These are phyloP conservation scores for Stephania japonica DNA, from an alignment of 164 flowering plant species.

Conservation along the genomic window DNA sequence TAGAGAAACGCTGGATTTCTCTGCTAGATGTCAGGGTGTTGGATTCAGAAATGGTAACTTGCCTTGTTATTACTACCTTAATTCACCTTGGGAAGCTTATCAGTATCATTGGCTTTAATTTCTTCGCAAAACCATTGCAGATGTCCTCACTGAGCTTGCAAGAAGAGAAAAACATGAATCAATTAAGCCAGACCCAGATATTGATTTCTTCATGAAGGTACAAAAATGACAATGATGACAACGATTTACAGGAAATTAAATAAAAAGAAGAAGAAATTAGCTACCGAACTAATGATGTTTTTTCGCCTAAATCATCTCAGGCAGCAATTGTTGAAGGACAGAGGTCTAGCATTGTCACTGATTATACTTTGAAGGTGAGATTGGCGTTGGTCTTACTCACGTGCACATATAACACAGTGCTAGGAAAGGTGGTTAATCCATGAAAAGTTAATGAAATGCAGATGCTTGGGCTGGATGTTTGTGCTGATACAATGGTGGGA, in stretches of 20 bases:
- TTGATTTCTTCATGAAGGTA: slow-evolving; percentile 35
- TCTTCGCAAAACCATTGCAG: slow-evolving; percentile 7
- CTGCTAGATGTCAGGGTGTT: slow-evolving; percentile 34
- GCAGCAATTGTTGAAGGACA: slow-evolving; percentile 26
- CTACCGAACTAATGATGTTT: not conserved
- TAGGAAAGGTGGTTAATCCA: not conserved
- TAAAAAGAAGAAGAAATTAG: not conserved
- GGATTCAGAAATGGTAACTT: slow-evolving; percentile 28
- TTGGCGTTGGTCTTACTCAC: not conserved
- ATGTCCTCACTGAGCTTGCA: slow-evolving; percentile 24
- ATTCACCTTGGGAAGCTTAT: not conserved
- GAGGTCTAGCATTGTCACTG: slow-evolving; percentile 20
- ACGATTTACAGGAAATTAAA: not conserved
- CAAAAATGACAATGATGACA: not conserved
- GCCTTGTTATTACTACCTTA: not conserved
- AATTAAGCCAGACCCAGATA: slow-evolving; percentile 27
- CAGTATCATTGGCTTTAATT: not conserved
- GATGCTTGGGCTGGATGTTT: slow-evolving; percentile 31
- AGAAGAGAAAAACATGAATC: slow-evolving; percentile 25
- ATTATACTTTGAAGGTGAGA: slow-evolving; percentile 23
- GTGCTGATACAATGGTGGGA: slow-evolving; percentile 33
- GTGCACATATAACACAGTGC: not conserved
- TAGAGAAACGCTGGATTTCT: slow-evolving; percentile 32
- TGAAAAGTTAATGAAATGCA: slow-evolving; percentile 5
- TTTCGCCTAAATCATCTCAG: slow-evolving; percentile 9